These are phyloP conservation scores for Onygena corvina DNA, from an alignment of 2,329 filamentous ascomycete species.

Conservation along the genomic window DNA sequence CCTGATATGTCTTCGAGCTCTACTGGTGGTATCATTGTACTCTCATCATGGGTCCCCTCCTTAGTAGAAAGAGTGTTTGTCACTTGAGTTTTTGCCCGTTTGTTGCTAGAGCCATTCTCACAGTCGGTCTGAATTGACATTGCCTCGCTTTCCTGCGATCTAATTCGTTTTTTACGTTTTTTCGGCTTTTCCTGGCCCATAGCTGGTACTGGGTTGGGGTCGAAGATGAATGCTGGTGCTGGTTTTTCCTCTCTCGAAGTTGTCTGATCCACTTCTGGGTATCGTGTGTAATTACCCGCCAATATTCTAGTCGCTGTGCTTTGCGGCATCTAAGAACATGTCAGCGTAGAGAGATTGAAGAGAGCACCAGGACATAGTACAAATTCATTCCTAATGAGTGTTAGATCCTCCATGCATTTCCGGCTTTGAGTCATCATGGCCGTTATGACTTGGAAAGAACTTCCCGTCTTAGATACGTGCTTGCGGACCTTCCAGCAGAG, in stretches of 20 bases:
- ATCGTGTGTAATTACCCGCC: constrained; percentile 1
- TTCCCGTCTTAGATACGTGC: constrained; percentile 21
- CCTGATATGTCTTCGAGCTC: constrained; percentile 36
- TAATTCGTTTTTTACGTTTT: constrained; percentile 17
- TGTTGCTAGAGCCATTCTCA: not conserved
- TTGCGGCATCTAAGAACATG: constrained; percentile 15
- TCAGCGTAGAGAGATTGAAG: not conserved
- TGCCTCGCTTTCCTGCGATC: constrained; percentile 4
- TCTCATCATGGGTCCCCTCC: not conserved
- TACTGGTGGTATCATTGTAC: constrained; percentile 11
- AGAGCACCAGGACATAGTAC: constrained; percentile 19
- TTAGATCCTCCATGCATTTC: constrained; percentile 28
- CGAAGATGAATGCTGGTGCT: constrained; percentile 14
- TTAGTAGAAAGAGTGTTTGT: constrained; percentile 12
- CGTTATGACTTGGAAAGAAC: constrained; percentile 24
- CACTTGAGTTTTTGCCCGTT: constrained; percentile 20
- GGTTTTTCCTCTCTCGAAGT: constrained; percentile 4
- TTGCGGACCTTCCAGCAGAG: constrained; percentile 28
- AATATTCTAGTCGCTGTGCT: constrained; percentile 12
- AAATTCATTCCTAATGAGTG: constrained; percentile 26
- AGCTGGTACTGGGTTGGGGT: constrained; percentile 15
- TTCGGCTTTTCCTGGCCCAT: constrained; percentile 9
- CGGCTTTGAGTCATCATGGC: constrained; percentile 31
- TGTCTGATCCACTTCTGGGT: not conserved
- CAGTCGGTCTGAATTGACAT: not conserved